Evolutionary conservation across 139 green algal species (phyloP).

Genomic region (Closterium sp.): DNA sequence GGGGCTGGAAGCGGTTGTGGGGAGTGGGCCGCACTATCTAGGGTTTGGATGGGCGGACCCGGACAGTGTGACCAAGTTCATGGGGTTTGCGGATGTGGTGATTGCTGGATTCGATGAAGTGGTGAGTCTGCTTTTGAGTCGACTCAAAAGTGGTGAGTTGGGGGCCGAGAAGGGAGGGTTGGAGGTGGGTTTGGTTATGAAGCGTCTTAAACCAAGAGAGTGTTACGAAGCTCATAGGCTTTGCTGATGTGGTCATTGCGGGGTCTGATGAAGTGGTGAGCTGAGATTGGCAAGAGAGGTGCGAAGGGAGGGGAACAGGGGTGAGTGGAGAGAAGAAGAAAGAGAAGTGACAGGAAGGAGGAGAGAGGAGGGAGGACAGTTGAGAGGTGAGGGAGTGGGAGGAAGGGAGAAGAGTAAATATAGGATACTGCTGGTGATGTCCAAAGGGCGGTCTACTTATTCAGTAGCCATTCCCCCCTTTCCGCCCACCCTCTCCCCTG

Average conservation of each 20-base stretch:
- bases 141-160: too few relatives aligned
- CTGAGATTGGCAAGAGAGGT: too few relatives aligned
- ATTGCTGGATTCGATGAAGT: conserved; percentile 9
- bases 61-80: conserved; percentile 7
- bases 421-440: too few relatives aligned
- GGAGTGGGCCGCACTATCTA: background rate
- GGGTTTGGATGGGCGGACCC: conserved; percentile 34
- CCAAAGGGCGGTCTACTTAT: too few relatives aligned
- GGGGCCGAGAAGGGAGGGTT: conserved; percentile 16
- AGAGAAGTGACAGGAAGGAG: too few relatives aligned
- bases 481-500: background rate
- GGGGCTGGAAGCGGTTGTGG: conserved; percentile 8
- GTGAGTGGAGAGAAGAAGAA: too few relatives aligned
- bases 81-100: conserved; percentile 23
- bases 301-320: too few relatives aligned
- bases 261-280: background rate
- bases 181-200: conserved; percentile 32
- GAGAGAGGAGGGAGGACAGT: too few relatives aligned
- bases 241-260: conserved; percentile 22
- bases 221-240: conserved; percentile 3
- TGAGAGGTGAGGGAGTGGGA: too few relatives aligned
- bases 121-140: background rate
- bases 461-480: background rate
- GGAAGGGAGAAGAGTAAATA: too few relatives aligned
- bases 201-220: background rate